A percentile compares a stretch with the other conserved stretches of the same genome.
Evolutionary conservation across 148 eudicot genomes (phyloP).

Genomic region (Gaultheria prostrata): DNA sequence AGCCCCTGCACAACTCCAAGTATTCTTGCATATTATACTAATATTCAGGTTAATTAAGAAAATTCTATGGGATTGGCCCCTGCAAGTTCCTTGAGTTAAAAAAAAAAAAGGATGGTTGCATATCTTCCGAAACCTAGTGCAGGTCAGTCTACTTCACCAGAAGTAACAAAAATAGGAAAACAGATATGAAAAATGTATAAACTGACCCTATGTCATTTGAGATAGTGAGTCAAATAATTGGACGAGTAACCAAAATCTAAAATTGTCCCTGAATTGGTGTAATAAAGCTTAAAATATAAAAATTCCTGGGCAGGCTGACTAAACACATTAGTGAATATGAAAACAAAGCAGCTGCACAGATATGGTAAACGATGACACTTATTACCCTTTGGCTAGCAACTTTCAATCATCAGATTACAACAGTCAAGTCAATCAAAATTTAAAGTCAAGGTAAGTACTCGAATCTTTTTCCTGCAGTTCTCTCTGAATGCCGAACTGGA

Average conservation of each 20-base stretch:
- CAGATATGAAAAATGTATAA: not conserved
- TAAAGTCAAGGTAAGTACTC: constrained; percentile 44
- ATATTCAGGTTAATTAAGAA: too few relatives aligned
- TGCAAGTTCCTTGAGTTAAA: too few relatives aligned
- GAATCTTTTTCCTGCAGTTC: constrained; percentile 75
- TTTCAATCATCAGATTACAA: not conserved
- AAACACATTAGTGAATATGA: not conserved
- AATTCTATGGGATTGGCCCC: too few relatives aligned
- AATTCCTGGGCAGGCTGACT: not conserved
- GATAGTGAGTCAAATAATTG: not conserved
- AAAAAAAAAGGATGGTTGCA: not conserved
- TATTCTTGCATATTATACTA: too few relatives aligned
- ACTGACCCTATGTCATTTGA: not conserved
- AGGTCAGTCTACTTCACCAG: not conserved
- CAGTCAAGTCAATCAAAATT: not conserved
- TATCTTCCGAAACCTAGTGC: not conserved
- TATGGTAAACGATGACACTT: not conserved
- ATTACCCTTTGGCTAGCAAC: not conserved
- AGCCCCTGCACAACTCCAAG: too few relatives aligned
- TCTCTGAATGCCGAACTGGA: constrained; percentile 70
- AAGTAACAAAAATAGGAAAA: not conserved
- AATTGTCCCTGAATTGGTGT: not conserved
- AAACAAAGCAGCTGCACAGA: not conserved
- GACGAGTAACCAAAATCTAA: not conserved
- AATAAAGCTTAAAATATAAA: not conserved